Conservation (phyloP, 2,329 filamentous ascomycete species). For the Aspergillus proliferans region DNA sequence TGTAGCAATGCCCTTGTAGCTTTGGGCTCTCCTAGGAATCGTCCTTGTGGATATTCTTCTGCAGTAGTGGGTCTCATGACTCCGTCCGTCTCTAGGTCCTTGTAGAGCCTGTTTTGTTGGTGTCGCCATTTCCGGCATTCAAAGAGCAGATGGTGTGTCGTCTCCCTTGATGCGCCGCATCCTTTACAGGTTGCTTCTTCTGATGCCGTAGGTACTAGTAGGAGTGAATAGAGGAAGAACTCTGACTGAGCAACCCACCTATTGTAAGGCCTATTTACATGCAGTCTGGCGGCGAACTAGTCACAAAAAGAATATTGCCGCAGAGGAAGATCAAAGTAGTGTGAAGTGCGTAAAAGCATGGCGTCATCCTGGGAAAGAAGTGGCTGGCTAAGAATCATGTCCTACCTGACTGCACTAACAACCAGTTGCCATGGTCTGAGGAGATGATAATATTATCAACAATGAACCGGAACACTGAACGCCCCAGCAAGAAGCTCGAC, state of each 20-base stretch:
- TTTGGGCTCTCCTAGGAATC: too few species aligned
- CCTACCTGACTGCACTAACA: neutral
- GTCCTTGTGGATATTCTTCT: too few species aligned
- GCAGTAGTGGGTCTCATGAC: too few species aligned
- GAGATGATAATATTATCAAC: neutral
- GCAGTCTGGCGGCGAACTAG: neutral
- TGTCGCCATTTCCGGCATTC: too few species aligned
- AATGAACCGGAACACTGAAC: neutral
- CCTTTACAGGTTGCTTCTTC: too few species aligned
- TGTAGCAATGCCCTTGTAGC: too few species aligned
- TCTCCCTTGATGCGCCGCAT: too few species aligned
- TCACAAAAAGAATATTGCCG: neutral
- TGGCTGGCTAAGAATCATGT: neutral
- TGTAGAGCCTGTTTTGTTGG: too few species aligned
- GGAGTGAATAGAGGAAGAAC: neutral
- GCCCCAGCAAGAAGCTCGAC: neutral
- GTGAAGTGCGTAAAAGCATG: neutral
- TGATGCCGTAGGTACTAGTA: neutral
- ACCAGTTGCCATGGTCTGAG: neutral
- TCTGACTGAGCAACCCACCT: neutral
- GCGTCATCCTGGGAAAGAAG: neutral
- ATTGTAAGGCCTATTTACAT: neutral
- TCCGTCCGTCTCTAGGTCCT: too few species aligned
- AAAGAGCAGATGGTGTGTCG: too few species aligned
- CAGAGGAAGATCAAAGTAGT: neutral